These are phyloP conservation scores for Chlorella sp. DNA, from an alignment of 139 green algal genomes.

Conservation along the genomic window DNA sequence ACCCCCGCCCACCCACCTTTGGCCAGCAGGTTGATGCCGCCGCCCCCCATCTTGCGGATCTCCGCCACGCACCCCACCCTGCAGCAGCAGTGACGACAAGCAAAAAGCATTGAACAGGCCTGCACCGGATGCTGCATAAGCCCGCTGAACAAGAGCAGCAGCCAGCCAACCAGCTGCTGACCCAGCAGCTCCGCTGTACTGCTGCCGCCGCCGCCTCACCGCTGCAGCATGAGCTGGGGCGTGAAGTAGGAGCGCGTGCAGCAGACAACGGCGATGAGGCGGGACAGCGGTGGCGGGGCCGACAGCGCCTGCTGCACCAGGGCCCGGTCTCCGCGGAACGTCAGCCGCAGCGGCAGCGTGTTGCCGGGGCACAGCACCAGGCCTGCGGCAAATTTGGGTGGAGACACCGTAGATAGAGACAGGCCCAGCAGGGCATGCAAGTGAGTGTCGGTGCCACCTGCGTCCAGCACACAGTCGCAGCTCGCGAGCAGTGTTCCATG, in stretches of 20 bases:
- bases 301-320: slow-evolving; percentile 22
- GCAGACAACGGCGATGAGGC: slow-evolving; percentile 24
- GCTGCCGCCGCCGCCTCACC: neutral
- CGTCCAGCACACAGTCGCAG: too few species aligned
- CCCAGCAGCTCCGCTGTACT: too few species aligned
- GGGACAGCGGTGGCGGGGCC: slow-evolving; percentile 6
- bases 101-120: too few species aligned
- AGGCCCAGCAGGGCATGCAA: too few species aligned
- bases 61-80: slow-evolving; percentile 34
- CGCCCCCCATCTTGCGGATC: slow-evolving; percentile 28
- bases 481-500: too few species aligned
- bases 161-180: too few species aligned
- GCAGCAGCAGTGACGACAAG: neutral
- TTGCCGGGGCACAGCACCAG: slow-evolving; percentile 33
- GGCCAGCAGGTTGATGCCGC: slow-evolving; percentile 27
- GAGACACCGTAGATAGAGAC: too few species aligned
- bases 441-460: too few species aligned
- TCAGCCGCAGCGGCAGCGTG: slow-evolving; percentile 31
- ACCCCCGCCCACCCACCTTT: neutral
- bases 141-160: neutral
- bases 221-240: slow-evolving; percentile 25
- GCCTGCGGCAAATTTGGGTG: neutral
- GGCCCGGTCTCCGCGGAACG: slow-evolving; percentile 19
- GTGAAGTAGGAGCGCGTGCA: slow-evolving; percentile 28
- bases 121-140: too few species aligned